A percentile compares a stretch with the other conserved stretches of the same genome.
Evolutionary conservation across 2,329 filamentous ascomycete genomes (phyloP).

Genomic region (Bipolaris sorokiniana): DNA sequence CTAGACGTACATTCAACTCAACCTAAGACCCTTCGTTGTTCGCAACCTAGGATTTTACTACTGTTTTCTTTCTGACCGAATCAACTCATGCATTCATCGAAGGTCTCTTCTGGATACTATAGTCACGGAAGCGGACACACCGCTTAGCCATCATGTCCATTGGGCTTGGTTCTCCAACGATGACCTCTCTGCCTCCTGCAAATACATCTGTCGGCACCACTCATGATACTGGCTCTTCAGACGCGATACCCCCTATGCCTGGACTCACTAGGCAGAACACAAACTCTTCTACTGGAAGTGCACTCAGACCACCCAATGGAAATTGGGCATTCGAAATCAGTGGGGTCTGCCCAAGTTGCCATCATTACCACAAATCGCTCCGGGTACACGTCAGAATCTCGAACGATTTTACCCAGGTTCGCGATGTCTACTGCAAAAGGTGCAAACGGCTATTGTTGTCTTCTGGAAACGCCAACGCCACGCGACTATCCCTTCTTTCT

Average conservation of each 20-base stretch:
- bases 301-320: conserved; percentile 23
- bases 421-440: conserved; percentile 30
- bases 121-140: conserved; percentile 10
- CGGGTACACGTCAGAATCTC: conserved; percentile 26
- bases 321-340: conserved; percentile 31
- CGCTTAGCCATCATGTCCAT: conserved; percentile 4
- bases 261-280: conserved; percentile 22
- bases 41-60: background rate
- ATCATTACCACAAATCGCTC: conserved; percentile 35
- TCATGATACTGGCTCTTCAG: background rate
- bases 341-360: conserved; percentile 38
- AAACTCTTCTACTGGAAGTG: conserved; percentile 28
- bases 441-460: conserved; percentile 36
- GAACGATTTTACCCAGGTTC: conserved; percentile 17
- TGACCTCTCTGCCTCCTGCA: conserved; percentile 11
- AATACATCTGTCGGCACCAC: background rate
- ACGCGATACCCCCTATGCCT: background rate
- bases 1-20: background rate
- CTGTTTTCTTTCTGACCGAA: conserved; percentile 4
- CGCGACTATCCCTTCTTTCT: conserved; percentile 35
- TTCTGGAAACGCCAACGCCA: conserved; percentile 31
- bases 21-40: background rate
- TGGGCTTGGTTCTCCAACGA: background rate
- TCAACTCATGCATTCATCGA: conserved; percentile 16
- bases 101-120: conserved; percentile 4